Base-by-base conservation (phyloP, 2,329 filamentous ascomycete species). In the Incumbomyces lentus region DNA sequence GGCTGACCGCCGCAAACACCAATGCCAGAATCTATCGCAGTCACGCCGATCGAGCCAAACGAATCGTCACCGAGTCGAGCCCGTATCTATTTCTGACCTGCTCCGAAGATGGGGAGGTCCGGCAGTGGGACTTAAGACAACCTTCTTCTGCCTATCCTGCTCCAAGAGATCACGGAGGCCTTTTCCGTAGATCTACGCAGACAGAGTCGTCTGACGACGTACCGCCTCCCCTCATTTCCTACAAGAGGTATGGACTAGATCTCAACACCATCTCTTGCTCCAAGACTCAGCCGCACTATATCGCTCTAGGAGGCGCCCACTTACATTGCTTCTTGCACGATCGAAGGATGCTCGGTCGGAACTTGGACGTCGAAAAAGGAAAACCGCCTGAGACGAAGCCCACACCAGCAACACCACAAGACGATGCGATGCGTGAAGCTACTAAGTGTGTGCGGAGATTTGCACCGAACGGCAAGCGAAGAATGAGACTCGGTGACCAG, bases 231-330 rank as follows among this genome's bases (percentile, higher is more conserved):
- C 65, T 84, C 22, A 84, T 84, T 39, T 81, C 78, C 1, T 83
- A 83, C 62, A 79, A 78, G 53, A 69, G 70, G 17, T 79, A 78
- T 55, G 68, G 72, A 36, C 63, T 84, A 16, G 79, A 83, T 52
- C 66, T 84, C 26, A 83, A 83, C 57, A 82, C 76, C 2, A 81
- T 84, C 18, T 83, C 79, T 12, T 83, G 80, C 57, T 81, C 80
- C 6, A 68, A 76, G 3, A 79, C 71, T 41, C 80, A 83, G 55
- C 80, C 80, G 11, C 77, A 84, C 57, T 84, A 84, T 56, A 83
- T 84, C 55, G 81, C 79, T 6, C 64, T 84, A 12, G 80, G 80
- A 37, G 80, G 80, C n/a, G 76, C 77, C 6, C 79, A 83, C 60
- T 67, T 81, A 8, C 78, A 84, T 58, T 82, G 79, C 59, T 82